Evolutionary conservation across 805 yeast genomes (phyloP).

Genomic region (Candida orba): DNA sequence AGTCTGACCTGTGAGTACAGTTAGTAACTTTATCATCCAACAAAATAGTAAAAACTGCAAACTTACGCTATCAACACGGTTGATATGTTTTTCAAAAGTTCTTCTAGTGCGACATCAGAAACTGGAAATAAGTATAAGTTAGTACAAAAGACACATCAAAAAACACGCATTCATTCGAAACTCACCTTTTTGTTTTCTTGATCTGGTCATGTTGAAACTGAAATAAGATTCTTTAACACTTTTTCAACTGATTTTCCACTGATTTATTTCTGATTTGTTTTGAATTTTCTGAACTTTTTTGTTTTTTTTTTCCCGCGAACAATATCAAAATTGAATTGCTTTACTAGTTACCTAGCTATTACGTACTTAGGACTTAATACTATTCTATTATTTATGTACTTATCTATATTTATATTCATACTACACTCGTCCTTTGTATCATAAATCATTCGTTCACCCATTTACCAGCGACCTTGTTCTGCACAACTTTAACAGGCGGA

Average conservation of each 20-base stretch:
- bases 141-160: not conserved
- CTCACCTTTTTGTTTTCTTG: not conserved
- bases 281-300: not conserved
- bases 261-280: not conserved
- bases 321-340: no score
- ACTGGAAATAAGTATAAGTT: not conserved
- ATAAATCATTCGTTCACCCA: constrained; percentile 47
- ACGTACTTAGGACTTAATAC: no score
- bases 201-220: not conserved
- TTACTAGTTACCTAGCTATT: no score
- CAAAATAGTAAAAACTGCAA: no score
- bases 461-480: constrained; percentile 54
- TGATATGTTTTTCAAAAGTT: not conserved
- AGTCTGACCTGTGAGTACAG: constrained; percentile 10
- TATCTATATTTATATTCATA: no score
- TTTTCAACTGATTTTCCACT: not conserved
- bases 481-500: constrained; percentile 71
- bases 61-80: constrained; percentile 5
- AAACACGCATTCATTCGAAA: not conserved
- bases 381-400: no score
- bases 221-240: not conserved
- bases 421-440: no score
- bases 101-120: not conserved
- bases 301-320: no score
- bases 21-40: not conserved